Evolutionary conservation across 768 basidiomycete genomes (phyloP), one percentile per base, ranked within the genome.

Genomic region (Butyriboletus loyo): DNA sequence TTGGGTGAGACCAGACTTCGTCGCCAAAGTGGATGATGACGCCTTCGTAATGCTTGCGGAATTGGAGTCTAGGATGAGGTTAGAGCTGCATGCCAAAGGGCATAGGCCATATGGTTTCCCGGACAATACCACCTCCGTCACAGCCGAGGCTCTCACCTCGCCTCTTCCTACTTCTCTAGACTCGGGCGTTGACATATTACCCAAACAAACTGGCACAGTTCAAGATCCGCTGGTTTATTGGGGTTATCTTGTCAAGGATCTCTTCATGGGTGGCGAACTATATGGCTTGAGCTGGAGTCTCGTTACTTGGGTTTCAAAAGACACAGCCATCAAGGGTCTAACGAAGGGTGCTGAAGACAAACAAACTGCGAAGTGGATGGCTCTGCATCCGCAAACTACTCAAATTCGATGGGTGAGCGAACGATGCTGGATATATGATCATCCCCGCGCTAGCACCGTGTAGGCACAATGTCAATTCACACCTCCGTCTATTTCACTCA

Each of bases 351-450:
- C 89, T 0, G 95, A 98, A 75, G 95, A 98, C 71, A 94, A 97
- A 69, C 87, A 92, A 60, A 89, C 89, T 6, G 85, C 92, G 8
- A 89, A 84, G 57, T 98, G 95, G 95, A 92, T 98, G 83, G 77
- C 80, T 19, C 64, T 85, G 48, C 95, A 97, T 72, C 94, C 95
- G 0, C 81, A 79, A 39, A 82, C 87, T 14, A 72, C 78, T 27
- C 80, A 87, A 59, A 82, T 99, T 36, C 82, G 92, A 39, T 98
- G 96, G 95, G 78, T 80, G 30, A 86, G 89, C 59, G 95, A 99
- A 65, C 82, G 87, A 25, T 98, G 96, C 71, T 96, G 92, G 91
- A 92, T 99, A 58, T 98, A 99, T 70, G 95, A 99, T 66, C 96
- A 98, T 71, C 96, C 96, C 2, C 86, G 92, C 44, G 85, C 90